A percentile compares a stretch with the other conserved stretches of the same genome.
phyloP scores from a whole-genome alignment of 257 asterid genomes.

The Echites panduratus region DNA sequence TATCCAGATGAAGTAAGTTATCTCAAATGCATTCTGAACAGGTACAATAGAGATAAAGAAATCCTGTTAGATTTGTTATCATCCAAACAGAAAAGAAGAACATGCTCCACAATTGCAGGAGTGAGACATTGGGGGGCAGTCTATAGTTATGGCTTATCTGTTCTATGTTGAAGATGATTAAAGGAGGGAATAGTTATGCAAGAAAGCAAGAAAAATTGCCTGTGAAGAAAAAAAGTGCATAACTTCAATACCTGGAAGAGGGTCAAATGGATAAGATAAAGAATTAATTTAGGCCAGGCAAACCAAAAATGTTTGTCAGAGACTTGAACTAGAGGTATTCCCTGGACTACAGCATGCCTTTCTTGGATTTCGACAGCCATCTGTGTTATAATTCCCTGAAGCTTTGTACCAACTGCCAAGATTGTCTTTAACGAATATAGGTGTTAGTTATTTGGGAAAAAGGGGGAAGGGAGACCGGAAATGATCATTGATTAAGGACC shows the following conservation, averaged over 20 bases:
- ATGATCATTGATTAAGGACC: neutral
- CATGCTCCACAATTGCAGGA: neutral
- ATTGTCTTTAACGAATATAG: slow-evolving; percentile 48
- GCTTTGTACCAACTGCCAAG: slow-evolving; percentile 91
- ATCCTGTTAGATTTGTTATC: slow-evolving; percentile 6
- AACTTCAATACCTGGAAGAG: slow-evolving; percentile 66
- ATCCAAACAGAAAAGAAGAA: neutral
- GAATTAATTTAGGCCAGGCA: slow-evolving; percentile 55
- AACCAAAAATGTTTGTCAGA: slow-evolving; percentile 93
- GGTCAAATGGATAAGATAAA: slow-evolving; percentile 66
- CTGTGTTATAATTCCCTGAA: slow-evolving; percentile 77
- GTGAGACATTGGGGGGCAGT: neutral
- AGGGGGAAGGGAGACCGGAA: neutral
- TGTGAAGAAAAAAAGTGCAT: neutral
- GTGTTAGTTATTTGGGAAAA: slow-evolving; percentile 23
- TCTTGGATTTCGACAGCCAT: slow-evolving; percentile 97
- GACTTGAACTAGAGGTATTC: slow-evolving; percentile 93
- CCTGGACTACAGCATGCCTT: slow-evolving; percentile 90
- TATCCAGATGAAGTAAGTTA: slow-evolving; percentile 85
- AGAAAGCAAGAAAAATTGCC: neutral
- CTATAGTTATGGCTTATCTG: neutral
- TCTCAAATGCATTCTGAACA: slow-evolving; percentile 90
- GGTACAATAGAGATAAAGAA: slow-evolving; percentile 5
- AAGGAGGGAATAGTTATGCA: neutral
- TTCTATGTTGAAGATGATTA: neutral